Base-by-base conservation (phyloP, 805 yeast genomes). In the Scheffersomyces lignosus region DNA sequence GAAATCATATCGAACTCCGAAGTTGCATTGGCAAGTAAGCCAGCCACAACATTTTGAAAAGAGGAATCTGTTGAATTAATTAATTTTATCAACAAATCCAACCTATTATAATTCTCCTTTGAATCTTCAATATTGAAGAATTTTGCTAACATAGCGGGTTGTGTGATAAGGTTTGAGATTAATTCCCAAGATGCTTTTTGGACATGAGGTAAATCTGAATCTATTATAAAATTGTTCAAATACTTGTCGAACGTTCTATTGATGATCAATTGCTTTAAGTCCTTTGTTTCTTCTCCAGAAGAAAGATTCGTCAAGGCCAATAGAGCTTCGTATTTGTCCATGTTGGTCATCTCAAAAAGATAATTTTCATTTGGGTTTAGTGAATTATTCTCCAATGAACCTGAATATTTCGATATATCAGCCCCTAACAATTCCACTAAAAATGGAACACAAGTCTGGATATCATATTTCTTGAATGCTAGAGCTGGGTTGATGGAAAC, bases 301-400 rank as follows among this genome's bases (percentile, higher is more conserved):
- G 87, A 75, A 5, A 83, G 45, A 55, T 85, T 86, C 1, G 91
- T 85, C 18, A 85, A 65, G 0, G 90, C 87, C 15, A 81, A 52
- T 27, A 86, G 59, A 0, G 81, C 64, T 48, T 80, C 83, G 45
- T 72, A 75, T 15, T 72, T 68, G 39, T 77, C 82, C 10, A 71
- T 45, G 3, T 45, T 44, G 1, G 69, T 57, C 14, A 65, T 42
- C 0, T 67, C 70, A 33, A 61, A 31, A 4, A 58, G 36, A 29
- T 58, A 60, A 7, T 35, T 24, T 4, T 52, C 53, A 9, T 33
- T 32, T 9, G n/a, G 10, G 10, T 33, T 32, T 9, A 9, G 10
- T 6, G 25, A n/a, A n/a, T 14, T 24, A 15, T 18, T 23, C 7
- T 24, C 26, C 3, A 40, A 15, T 1, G 33, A 8, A 1, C 54